These are phyloP conservation scores for Chlamydomonas sp. DNA, from an alignment of 139 green algal species.

Conservation along the genomic window DNA sequence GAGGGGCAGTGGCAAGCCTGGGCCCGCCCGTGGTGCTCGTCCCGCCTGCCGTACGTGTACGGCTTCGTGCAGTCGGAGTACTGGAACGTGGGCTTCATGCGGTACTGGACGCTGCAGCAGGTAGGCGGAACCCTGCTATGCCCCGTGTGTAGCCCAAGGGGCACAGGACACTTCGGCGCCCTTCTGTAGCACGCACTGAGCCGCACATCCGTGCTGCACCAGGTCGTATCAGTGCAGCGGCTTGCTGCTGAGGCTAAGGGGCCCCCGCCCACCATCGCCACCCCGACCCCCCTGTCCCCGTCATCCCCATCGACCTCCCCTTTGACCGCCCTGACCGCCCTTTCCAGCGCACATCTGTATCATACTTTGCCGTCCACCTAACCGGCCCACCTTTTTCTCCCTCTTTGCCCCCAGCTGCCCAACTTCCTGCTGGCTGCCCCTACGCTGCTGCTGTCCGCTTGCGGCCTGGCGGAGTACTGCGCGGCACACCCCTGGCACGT, in stretches of 20 bases:
- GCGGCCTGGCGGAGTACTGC: constrained; percentile 50
- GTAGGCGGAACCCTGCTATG: constrained; percentile 33
- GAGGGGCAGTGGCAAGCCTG: not conserved
- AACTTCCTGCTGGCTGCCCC: constrained; percentile 87
- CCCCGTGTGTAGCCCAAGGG: too few species aligned
- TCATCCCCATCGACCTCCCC: too few species aligned
- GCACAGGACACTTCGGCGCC: too few species aligned
- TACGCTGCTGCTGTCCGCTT: constrained; percentile 59
- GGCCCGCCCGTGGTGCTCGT: constrained; percentile 72
- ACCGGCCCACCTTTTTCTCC: not conserved
- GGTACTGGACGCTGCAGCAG: constrained; percentile 76
- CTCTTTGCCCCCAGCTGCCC: constrained; percentile 65
- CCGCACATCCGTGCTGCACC: too few species aligned
- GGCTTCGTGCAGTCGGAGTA: constrained; percentile 87
- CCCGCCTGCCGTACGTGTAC: constrained; percentile 68
- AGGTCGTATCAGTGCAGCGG: too few species aligned
- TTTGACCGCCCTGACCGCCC: too few species aligned
- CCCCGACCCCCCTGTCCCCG: too few species aligned
- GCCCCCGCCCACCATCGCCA: too few species aligned
- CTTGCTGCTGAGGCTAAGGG: too few species aligned
- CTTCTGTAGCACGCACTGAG: too few species aligned
- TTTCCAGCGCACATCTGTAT: not conserved
- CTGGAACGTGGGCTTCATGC: constrained; percentile 86
- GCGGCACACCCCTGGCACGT: constrained; percentile 5
- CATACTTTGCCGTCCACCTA: not conserved